These are phyloP conservation scores for Tetrahymena borealis DNA, from an alignment of 73 alveolate genomes.

Conservation along the genomic window DNA sequence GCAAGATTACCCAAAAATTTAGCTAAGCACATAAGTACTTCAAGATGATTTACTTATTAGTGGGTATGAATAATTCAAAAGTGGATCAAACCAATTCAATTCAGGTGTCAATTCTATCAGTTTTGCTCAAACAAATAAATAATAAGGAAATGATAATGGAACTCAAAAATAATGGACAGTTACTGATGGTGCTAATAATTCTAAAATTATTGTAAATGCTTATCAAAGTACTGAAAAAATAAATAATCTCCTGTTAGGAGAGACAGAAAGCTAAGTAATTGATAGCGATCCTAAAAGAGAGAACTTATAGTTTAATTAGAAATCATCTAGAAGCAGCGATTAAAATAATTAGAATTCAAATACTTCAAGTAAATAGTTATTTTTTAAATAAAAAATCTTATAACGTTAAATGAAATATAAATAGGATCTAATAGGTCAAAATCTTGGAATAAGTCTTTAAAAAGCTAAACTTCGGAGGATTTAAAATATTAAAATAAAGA, in stretches of 20 bases:
- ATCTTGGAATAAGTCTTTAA: neutral
- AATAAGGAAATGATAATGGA: neutral
- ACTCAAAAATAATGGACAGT: neutral
- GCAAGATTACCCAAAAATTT: neutral
- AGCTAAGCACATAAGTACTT: neutral
- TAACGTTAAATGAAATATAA: neutral
- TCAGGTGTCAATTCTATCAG: neutral
- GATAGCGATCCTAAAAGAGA: neutral
- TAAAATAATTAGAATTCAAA: neutral
- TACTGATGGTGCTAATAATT: neutral
- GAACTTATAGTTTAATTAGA: neutral
- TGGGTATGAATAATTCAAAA: neutral
- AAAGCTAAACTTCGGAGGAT: neutral
- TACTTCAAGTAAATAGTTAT: neutral
- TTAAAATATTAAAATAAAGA: neutral
- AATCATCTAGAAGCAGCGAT: neutral
- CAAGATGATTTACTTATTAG: neutral
- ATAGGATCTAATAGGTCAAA: neutral
- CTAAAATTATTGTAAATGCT: neutral
- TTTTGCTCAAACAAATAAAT: neutral
- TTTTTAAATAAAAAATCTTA: neutral
- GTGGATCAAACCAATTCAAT: neutral
- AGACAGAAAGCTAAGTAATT: neutral
- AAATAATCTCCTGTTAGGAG: neutral
- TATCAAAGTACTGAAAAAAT: neutral